Conservation (phyloP, 73 alveolate genomes). For the Stentor coeruleus region DNA sequence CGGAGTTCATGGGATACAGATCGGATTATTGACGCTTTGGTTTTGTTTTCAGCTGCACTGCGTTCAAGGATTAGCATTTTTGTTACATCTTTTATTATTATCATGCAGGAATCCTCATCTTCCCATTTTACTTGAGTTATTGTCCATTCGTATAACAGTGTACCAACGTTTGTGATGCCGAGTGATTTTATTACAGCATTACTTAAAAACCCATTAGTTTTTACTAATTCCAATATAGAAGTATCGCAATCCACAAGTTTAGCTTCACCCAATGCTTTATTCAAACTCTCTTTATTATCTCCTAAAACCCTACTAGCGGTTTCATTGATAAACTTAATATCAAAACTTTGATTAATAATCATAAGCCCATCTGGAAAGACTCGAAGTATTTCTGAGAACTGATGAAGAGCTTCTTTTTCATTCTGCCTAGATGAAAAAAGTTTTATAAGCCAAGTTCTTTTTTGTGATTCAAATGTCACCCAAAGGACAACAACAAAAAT, state of each 20-base stretch:
- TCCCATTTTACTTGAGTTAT: neutral
- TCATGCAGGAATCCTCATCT: neutral
- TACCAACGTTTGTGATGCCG: neutral
- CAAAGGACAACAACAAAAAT: neutral
- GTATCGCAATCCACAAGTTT: neutral
- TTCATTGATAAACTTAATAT: neutral
- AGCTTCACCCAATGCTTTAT: neutral
- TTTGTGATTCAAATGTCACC: neutral
- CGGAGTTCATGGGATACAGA: neutral
- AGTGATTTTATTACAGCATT: neutral
- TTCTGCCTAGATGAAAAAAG: neutral
- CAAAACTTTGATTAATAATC: too few species aligned
- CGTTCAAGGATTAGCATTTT: neutral
- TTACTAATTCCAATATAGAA: neutral
- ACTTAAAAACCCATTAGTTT: neutral
- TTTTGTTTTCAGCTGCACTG: neutral
- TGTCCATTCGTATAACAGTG: neutral
- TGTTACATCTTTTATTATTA: neutral
- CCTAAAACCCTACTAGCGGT: neutral
- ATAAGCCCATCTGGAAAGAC: neutral
- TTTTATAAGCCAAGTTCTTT: neutral
- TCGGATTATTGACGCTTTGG: neutral
- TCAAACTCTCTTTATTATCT: too few species aligned
- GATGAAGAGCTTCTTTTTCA: neutral
- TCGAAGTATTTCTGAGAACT: neutral